Base-by-base conservation (phyloP, 1,284 basidiomycete species). In the Blastosporella zonata region DNA sequence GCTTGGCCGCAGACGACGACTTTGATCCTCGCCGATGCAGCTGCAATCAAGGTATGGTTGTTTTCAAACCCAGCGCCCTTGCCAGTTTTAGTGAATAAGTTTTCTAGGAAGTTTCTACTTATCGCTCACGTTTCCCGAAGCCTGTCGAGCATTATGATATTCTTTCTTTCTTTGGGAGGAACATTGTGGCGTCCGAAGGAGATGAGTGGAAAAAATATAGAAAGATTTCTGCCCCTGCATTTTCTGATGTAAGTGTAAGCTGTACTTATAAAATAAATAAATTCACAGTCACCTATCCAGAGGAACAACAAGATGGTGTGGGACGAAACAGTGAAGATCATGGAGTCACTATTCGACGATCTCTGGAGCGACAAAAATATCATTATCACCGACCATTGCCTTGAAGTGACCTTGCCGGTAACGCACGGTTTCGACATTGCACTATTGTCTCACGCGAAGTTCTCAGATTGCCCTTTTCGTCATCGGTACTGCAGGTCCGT, bases 171-270 rank as follows among this genome's bases (percentile, higher is more conserved):
- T 71, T 74, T 57, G 80, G 80, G 6, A 55, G 62, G 4, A 83
- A 84, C 51, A 77, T 83, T 46, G 68, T 83, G n/a, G 73, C 71
- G 1, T 77, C 78, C 0, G 81, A 82, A 57, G 74, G 73, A 15
- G 75, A 80, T n/a, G 71, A 79, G 55, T 82, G 80, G 80, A 79
- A 81, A 56, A 73, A 73, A 39, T 79, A 80, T 54, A 66, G 81
- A 33, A 79, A 77, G 61, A 74, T 67, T 23, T 62, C 66, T 17
- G 70, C 69, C 2, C 70, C 70, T 21, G 69, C 71, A 1, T 73
- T 71, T 45, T 68, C 68, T 25, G 69, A 70, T 42, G 69, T 68
- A 41, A 23, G 61, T 55, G 6, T 12, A 5, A 31, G 12, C 29
- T 31, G 29, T 13, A 27, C 6, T 9, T 27, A 27, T 27, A 5